These are phyloP conservation scores for Fomitopsis betulina DNA, from an alignment of 1,284 basidiomycete genomes.

Conservation along the genomic window DNA sequence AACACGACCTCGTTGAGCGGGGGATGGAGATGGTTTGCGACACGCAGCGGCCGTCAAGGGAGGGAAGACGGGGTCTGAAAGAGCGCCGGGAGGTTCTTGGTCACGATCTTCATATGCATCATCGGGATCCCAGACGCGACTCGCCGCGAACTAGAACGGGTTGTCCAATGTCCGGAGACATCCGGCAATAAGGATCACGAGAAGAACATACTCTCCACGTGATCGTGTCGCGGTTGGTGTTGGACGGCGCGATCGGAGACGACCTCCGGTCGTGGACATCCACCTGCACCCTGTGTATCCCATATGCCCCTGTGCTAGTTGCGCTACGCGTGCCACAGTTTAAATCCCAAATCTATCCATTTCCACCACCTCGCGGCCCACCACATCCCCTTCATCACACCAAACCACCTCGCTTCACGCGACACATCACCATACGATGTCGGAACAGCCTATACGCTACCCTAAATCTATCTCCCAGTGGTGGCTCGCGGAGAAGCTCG, in stretches of 20 bases:
- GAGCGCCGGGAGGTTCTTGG: no score
- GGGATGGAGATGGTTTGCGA: no score
- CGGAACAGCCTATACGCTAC: conserved; percentile 6
- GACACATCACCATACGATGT: not conserved
- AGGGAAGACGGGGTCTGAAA: no score
- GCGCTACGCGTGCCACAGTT: not conserved
- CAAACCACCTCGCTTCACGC: not conserved
- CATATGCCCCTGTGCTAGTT: not conserved
- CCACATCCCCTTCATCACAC: not conserved
- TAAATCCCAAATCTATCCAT: not conserved
- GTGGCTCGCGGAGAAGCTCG: conserved; percentile 26
- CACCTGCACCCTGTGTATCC: not conserved
- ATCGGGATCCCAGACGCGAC: no score
- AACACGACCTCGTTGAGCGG: no score
- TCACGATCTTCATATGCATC: no score
- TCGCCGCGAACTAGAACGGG: no score
- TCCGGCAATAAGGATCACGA: no score
- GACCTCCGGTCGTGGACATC: not conserved
- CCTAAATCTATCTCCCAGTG: conserved; percentile 30
- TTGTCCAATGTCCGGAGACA: no score
- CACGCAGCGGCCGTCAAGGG: no score
- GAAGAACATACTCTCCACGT: conserved; percentile 22
- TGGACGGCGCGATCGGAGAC: not conserved
- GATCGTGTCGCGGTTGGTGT: conserved; percentile 17
- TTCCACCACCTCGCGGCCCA: not conserved